A percentile compares a stretch with the other conserved stretches of the same genome.
Conservation (phyloP, 805 yeast species). For the Candida palmyrensis region DNA sequence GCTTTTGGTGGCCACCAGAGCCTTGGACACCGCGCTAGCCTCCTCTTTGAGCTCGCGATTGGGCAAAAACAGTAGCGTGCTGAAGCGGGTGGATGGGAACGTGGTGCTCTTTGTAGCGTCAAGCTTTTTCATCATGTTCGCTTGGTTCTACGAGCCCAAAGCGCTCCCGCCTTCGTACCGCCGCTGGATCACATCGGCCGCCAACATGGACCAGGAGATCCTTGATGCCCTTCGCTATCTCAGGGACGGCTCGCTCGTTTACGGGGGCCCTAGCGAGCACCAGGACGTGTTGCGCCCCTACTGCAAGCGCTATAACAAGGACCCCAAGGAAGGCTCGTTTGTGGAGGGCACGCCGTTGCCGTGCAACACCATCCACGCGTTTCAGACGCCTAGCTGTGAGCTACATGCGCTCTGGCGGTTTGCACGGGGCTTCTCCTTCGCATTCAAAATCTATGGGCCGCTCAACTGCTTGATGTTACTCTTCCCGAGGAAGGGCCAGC, state of each 20-base stretch:
- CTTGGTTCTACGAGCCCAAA: conserved; percentile 27
- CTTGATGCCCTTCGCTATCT: conserved; percentile 21
- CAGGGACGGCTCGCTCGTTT: conserved; percentile 18
- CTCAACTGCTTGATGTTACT: conserved; percentile 30
- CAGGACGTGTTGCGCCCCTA: conserved; percentile 17
- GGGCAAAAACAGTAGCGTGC: conserved; percentile 3
- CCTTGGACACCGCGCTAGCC: conserved; percentile 15
- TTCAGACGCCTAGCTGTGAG: conserved; percentile 36
- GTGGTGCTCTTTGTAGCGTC: conserved; percentile 14
- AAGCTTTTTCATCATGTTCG: conserved; percentile 18
- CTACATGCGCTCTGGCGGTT: conserved; percentile 43
- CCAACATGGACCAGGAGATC: conserved; percentile 32
- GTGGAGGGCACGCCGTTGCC: conserved; percentile 25
- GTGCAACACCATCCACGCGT: conserved; percentile 39
- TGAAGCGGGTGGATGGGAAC: conserved; percentile 11
- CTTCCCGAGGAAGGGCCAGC: conserved; percentile 14
- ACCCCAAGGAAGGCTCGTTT: conserved; percentile 20
- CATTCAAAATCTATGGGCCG: conserved; percentile 37
- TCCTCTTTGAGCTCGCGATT: conserved; percentile 8
- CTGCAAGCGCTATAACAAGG: conserved; percentile 22
- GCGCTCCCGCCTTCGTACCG: conserved; percentile 29
- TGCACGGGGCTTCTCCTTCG: conserved; percentile 35
- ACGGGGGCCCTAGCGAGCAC: conserved; percentile 20
- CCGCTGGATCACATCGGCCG: conserved; percentile 37
- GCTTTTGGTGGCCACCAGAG: conserved; percentile 18